phyloP scores from a whole-genome alignment of 1,139 yeast species.

The Magnusiomyces tetraspermus region DNA sequence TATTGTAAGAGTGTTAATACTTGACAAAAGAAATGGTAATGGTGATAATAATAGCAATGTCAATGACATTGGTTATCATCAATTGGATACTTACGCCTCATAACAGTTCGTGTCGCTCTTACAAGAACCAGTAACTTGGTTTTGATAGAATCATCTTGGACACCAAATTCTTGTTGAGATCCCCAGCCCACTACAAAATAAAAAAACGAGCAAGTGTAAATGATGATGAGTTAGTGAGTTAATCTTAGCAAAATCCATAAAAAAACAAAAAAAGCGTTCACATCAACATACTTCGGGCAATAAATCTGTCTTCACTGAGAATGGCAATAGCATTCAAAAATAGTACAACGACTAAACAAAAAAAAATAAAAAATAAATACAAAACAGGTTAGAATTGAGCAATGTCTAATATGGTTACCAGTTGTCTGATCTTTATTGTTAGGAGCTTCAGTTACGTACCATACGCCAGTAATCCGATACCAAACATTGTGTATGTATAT shows the following conservation, averaged over 20 bases:
- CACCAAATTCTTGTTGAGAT: constrained; percentile 31
- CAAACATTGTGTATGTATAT: constrained; percentile 46
- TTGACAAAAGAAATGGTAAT: neutral
- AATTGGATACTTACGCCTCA: constrained; percentile 43
- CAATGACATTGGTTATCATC: neutral
- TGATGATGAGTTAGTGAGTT: neutral
- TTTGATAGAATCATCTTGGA: constrained; percentile 42
- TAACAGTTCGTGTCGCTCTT: constrained; percentile 63
- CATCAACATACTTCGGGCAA: constrained; percentile 58
- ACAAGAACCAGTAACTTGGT: constrained; percentile 54
- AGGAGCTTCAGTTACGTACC: constrained; percentile 34
- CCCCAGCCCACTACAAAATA: constrained; percentile 20
- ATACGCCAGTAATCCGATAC: constrained; percentile 60
- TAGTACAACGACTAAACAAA: constrained; percentile 40
- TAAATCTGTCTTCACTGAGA: constrained; percentile 70
- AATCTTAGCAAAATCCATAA: too few species aligned
- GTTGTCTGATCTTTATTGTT: too few species aligned
- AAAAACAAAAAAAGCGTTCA: too few species aligned
- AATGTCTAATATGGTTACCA: neutral
- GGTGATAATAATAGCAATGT: neutral
- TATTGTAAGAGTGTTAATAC: too few species aligned
- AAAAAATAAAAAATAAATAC: neutral
- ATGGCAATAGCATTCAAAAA: constrained; percentile 71
- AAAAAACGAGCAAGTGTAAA: constrained; percentile 1
- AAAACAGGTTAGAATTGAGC: neutral